Conservation (phyloP, 306 rosid species). For the Pterocarpus macrocarpus region DNA sequence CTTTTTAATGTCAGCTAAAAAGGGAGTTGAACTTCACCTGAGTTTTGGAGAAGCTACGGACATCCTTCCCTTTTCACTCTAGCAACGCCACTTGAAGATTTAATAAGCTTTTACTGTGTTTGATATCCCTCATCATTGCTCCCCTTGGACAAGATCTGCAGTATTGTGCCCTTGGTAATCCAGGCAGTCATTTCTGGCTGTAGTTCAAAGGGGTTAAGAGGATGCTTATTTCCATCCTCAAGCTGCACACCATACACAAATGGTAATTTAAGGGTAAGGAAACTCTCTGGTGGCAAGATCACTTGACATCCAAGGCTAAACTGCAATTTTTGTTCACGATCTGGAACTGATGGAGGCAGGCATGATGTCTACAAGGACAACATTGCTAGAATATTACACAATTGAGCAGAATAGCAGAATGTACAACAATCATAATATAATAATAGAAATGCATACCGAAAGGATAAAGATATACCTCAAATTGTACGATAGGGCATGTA, state of each 20-base stretch:
- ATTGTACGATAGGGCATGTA: constrained; percentile 82
- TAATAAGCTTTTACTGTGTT: constrained; percentile 49
- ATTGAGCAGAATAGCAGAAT: constrained; percentile 20
- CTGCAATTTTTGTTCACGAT: constrained; percentile 75
- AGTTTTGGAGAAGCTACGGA: constrained; percentile 42
- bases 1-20: constrained; percentile 4
- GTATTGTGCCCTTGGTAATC: constrained; percentile 81
- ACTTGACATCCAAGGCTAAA: constrained; percentile 81
- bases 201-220: constrained; percentile 77
- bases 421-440: constrained; percentile 17
- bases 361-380: constrained; percentile 72
- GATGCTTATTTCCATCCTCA: constrained; percentile 72
- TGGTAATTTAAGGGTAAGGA: constrained; percentile 84
- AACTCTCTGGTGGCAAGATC: constrained; percentile 90
- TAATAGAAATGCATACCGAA: constrained; percentile 14
- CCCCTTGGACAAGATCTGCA: constrained; percentile 74
- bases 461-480: constrained; percentile 70
- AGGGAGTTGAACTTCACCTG: constrained; percentile 51
- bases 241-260: constrained; percentile 84
- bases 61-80: constrained; percentile 42
- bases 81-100: constrained; percentile 40
- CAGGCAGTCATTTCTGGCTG: constrained; percentile 93
- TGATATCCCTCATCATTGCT: constrained; percentile 64
- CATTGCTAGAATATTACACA: background rate
- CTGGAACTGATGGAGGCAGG: constrained; percentile 70